phyloP scores from a whole-genome alignment of 768 basidiomycete species.

The Pleurotus djamor region DNA sequence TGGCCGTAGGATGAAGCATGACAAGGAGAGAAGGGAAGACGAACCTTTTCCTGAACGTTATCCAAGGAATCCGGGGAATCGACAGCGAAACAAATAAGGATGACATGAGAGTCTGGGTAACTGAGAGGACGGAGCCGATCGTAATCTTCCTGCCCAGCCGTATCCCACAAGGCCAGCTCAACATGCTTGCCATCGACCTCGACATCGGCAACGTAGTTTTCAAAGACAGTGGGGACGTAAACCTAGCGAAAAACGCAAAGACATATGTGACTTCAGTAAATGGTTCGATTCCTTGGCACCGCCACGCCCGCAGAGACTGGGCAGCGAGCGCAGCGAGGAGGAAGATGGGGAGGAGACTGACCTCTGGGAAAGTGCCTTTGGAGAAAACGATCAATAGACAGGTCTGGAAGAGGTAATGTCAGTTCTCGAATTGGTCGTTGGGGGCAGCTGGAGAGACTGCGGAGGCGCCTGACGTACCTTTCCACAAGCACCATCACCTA shows the following conservation, averaged over 20 bases:
- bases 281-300: background rate
- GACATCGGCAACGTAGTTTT: constrained; percentile 99
- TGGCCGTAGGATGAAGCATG: no score
- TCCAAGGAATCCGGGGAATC: constrained; percentile 98
- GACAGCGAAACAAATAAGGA: constrained; percentile 98
- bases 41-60: constrained; percentile 99
- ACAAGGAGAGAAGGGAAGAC: constrained; percentile 20
- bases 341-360: constrained; percentile 26
- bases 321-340: background rate
- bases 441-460: background rate
- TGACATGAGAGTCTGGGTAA: constrained; percentile 99
- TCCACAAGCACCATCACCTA: constrained; percentile 97
- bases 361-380: constrained; percentile 96
- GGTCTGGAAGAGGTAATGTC: constrained; percentile 48
- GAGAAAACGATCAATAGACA: constrained; percentile 96
- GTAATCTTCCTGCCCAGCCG: constrained; percentile 99
- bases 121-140: constrained; percentile 96
- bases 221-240: constrained; percentile 98
- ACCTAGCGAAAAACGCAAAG: constrained; percentile 52
- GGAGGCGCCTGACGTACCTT: constrained; percentile 50
- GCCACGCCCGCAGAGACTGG: background rate
- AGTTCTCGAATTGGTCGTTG: constrained; percentile 9
- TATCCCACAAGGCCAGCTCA: constrained; percentile 99
- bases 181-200: constrained; percentile 99
- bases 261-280: background rate